phyloP scores from a whole-genome alignment of 1,284 basidiomycete species.

The Cutaneotrichosporon cavernicola region DNA sequence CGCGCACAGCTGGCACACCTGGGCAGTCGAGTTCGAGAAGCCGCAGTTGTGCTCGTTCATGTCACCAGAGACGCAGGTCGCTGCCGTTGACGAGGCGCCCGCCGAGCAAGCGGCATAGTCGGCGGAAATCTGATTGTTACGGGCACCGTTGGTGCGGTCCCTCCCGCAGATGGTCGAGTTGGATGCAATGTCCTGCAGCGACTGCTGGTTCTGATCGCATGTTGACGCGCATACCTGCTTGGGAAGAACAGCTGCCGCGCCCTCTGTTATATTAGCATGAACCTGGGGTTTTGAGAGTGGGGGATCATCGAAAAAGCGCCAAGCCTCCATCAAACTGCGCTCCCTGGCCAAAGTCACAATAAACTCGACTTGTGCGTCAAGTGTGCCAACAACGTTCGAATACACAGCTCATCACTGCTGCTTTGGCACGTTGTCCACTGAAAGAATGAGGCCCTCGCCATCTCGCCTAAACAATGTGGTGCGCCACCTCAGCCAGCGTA shows the following conservation, averaged over 20 bases:
- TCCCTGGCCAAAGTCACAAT: background rate
- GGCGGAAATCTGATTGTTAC: conserved; percentile 41
- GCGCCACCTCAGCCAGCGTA: background rate
- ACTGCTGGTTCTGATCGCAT: conserved; percentile 42
- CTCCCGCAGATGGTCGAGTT: conserved; percentile 30
- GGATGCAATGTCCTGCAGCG: conserved; percentile 34
- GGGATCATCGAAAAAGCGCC: background rate
- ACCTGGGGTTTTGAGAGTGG: background rate
- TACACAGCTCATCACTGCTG: background rate
- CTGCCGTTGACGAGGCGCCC: conserved; percentile 51
- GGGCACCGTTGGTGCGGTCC: conserved; percentile 27
- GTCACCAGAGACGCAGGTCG: conserved; percentile 50
- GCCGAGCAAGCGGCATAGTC: conserved; percentile 52
- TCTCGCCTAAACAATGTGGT: background rate
- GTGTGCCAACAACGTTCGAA: background rate
- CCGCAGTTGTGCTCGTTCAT: conserved; percentile 56
- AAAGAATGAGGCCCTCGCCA: background rate
- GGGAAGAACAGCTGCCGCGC: conserved; percentile 24
- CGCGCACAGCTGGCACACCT: conserved; percentile 54
- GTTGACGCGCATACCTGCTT: conserved; percentile 47
- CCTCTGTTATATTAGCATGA: background rate
- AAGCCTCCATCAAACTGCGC: background rate
- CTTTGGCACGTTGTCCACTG: background rate
- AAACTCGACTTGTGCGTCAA: background rate
- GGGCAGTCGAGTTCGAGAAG: conserved; percentile 47